Evolutionary conservation across 108 stramenopile genomes (phyloP).

Genomic region (Fistulifera solaris): DNA sequence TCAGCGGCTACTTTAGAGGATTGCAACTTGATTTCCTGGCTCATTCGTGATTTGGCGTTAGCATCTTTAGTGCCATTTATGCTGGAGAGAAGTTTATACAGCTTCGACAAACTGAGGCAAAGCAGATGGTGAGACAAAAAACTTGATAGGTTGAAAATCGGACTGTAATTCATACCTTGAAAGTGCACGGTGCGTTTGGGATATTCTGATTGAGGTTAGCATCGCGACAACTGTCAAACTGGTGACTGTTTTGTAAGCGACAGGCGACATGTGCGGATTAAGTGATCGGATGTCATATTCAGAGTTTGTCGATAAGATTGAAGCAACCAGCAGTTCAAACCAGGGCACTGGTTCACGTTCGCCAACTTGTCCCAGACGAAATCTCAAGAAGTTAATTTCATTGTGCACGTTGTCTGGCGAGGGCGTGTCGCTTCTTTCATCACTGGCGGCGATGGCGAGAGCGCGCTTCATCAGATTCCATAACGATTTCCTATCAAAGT

Average conservation of each 20-base stretch:
- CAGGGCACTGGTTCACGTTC: slow-evolving; percentile 81
- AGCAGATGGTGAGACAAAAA: not conserved
- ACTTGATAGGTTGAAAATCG: not conserved
- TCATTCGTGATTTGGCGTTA: slow-evolving; percentile 38
- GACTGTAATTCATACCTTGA: slow-evolving; percentile 37
- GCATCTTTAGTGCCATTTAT: slow-evolving; percentile 50
- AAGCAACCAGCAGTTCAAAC: slow-evolving; percentile 86
- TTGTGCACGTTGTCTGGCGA: slow-evolving; percentile 39
- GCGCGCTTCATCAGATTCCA: slow-evolving; percentile 85
- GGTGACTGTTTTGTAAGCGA: slow-evolving; percentile 81
- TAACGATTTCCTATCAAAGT: slow-evolving; percentile 83
- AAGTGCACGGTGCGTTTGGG: slow-evolving; percentile 77
- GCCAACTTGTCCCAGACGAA: slow-evolving; percentile 81
- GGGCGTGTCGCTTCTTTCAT: slow-evolving; percentile 77
- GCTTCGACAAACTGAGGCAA: slow-evolving; percentile 32
- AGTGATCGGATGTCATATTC: slow-evolving; percentile 81
- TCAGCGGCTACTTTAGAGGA: slow-evolving; percentile 71
- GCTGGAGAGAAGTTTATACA: slow-evolving; percentile 54
- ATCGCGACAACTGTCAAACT: slow-evolving; percentile 85
- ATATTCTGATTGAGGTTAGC: slow-evolving; percentile 83
- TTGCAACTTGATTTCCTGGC: slow-evolving; percentile 77
- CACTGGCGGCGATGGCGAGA: slow-evolving; percentile 81
- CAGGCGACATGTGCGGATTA: slow-evolving; percentile 77
- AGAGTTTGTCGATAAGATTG: slow-evolving; percentile 72
- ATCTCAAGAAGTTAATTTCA: slow-evolving; percentile 76